Conservation (phyloP, 305 asterid species). For the Galium porrigens region DNA sequence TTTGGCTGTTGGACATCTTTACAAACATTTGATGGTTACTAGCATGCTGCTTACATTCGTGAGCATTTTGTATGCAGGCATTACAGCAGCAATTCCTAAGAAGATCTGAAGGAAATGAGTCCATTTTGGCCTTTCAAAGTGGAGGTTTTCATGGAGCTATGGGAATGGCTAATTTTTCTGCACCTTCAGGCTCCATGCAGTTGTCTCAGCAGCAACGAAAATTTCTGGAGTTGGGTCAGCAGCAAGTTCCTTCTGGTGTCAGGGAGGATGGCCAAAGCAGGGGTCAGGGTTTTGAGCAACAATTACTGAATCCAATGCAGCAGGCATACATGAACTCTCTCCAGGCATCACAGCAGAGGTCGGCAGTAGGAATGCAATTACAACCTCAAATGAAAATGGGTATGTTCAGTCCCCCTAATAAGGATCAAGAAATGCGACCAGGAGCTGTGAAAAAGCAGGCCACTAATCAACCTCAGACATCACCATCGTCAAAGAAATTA, state of each 20-base stretch:
- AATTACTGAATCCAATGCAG: conserved; percentile 54
- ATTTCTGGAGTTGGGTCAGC: conserved; percentile 58
- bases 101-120: conserved; percentile 78
- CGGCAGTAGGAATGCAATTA: conserved; percentile 57
- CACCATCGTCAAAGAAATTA: conserved; percentile 62
- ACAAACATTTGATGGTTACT: background rate
- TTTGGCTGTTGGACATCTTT: background rate
- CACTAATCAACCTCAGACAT: conserved; percentile 49
- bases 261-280: conserved; percentile 60
- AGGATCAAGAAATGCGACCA: conserved; percentile 62
- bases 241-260: conserved; percentile 47
- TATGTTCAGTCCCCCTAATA: conserved; percentile 46
- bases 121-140: conserved; percentile 61
- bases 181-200: conserved; percentile 57
- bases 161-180: conserved; percentile 50
- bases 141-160: conserved; percentile 51
- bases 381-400: conserved; percentile 74
- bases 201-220: conserved; percentile 66
- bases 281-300: conserved; percentile 75
- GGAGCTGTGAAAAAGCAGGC: conserved; percentile 58
- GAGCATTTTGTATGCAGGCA: conserved; percentile 30
- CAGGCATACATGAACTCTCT: conserved; percentile 78
- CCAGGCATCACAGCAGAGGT: conserved; percentile 70
- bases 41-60: background rate
- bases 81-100: conserved; percentile 66